Conservation (phyloP, 2,329 filamentous ascomycete genomes). For the Ascochyta viciae-villosae region DNA sequence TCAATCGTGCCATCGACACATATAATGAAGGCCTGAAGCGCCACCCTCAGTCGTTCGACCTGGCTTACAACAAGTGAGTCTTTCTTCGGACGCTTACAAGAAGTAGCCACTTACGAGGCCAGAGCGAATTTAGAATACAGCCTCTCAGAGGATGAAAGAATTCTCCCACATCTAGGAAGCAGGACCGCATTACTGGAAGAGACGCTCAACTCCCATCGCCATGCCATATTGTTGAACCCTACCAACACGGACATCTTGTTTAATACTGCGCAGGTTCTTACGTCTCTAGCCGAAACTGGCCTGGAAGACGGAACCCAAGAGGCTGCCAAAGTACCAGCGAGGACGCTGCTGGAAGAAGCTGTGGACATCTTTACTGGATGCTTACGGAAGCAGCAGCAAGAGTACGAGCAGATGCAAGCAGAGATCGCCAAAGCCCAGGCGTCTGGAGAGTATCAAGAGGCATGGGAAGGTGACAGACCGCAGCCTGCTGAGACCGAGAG, state of each 20-base stretch:
- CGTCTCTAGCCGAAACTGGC: constrained; percentile 67
- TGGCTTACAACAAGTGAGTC: constrained; percentile 76
- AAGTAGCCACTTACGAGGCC: not conserved
- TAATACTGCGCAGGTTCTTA: constrained; percentile 74
- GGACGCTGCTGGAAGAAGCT: constrained; percentile 65
- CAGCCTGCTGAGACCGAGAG: constrained; percentile 7
- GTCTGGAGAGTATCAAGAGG: constrained; percentile 30
- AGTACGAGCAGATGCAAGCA: constrained; percentile 52
- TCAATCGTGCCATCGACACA: constrained; percentile 68
- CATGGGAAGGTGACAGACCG: constrained; percentile 24
- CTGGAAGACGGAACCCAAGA: constrained; percentile 59
- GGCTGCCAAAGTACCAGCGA: constrained; percentile 53
- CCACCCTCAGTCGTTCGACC: constrained; percentile 69
- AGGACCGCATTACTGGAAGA: constrained; percentile 63
- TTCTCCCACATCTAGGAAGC: constrained; percentile 66
- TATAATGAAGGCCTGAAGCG: constrained; percentile 69
- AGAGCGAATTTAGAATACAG: constrained; percentile 74
- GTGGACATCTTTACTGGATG: constrained; percentile 65
- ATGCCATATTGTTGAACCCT: constrained; percentile 65
- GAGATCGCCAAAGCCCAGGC: constrained; percentile 42
- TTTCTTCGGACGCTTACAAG: not conserved
- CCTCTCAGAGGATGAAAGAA: constrained; percentile 69
- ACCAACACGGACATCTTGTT: constrained; percentile 73
- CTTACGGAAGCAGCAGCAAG: constrained; percentile 53
- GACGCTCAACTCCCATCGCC: constrained; percentile 69